These are phyloP conservation scores for Fusarium hostae DNA, from an alignment of 2,329 filamentous ascomycete genomes.

Conservation along the genomic window DNA sequence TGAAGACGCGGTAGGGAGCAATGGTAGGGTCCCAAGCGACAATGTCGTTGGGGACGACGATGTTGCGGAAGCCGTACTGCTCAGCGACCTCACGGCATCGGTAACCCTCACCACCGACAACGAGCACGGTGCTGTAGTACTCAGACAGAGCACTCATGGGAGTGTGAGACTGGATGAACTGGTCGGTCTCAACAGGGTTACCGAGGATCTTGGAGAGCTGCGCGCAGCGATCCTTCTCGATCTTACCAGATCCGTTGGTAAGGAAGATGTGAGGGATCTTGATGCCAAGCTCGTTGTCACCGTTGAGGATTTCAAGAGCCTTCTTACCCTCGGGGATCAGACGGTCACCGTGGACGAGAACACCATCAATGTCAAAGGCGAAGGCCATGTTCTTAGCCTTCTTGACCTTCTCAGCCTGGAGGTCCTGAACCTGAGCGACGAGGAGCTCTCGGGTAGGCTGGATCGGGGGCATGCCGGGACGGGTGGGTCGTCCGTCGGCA, in stretches of 20 bases:
- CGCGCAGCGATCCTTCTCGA: conserved; percentile 82
- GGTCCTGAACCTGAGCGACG: conserved; percentile 75
- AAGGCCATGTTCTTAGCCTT: conserved; percentile 81
- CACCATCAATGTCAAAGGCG: conserved; percentile 89
- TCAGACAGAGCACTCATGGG: conserved; percentile 81
- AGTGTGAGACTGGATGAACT: conserved; percentile 82
- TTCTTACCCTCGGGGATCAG: conserved; percentile 81
- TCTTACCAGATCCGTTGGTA: conserved; percentile 93
- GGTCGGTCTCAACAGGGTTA: conserved; percentile 50
- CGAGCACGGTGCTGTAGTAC: conserved; percentile 81
- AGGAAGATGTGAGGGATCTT: conserved; percentile 91
- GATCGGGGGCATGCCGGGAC: conserved; percentile 68
- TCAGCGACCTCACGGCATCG: conserved; percentile 67
- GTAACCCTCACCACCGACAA: conserved; percentile 80
- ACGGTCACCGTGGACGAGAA: conserved; percentile 82
- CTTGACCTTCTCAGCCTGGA: conserved; percentile 72
- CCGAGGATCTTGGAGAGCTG: conserved; percentile 69
- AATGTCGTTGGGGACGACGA: conserved; percentile 86
- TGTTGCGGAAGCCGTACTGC: conserved; percentile 78
- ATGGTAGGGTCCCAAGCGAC: conserved; percentile 76
- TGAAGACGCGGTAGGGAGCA: conserved; percentile 83
- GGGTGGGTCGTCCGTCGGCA: conserved; percentile 56
- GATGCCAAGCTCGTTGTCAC: conserved; percentile 77
- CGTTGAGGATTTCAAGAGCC: conserved; percentile 77
- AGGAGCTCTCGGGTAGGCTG: conserved; percentile 74